A percentile compares a stretch with the other conserved stretches of the same genome.
Evolutionary conservation across 345 rosid species (phyloP).

Genomic region (Rhizophora mangle): DNA sequence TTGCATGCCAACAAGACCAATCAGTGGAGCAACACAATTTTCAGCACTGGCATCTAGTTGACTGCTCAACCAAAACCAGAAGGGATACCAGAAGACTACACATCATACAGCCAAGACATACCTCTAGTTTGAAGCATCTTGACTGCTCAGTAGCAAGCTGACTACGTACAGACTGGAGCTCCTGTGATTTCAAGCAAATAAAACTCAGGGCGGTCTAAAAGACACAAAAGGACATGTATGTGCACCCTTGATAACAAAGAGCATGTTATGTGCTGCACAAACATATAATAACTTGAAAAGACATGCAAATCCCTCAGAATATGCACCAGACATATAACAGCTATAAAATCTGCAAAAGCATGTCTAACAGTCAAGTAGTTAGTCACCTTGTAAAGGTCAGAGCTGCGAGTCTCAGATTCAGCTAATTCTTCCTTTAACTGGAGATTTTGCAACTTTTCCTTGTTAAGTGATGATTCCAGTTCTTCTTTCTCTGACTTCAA

Average conservation of each 20-base stretch:
- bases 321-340: background rate
- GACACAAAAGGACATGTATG: background rate
- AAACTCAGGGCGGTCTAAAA: background rate
- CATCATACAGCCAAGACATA: constrained; percentile 18
- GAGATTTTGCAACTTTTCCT: constrained; percentile 62
- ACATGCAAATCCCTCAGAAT: background rate
- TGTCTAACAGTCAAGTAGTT: background rate
- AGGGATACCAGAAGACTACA: background rate
- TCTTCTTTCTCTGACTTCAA: constrained; percentile 83
- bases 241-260: too few relatives aligned
- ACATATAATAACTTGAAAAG: too few relatives aligned
- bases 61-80: too few relatives aligned
- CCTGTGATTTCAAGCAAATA: constrained; percentile 39
- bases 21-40: background rate
- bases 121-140: constrained; percentile 98
- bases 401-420: constrained; percentile 70
- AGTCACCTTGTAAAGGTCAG: constrained; percentile 77
- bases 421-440: constrained; percentile 72
- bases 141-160: constrained; percentile 98
- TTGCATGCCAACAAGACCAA: background rate
- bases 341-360: background rate
- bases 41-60: background rate
- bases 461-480: constrained; percentile 60
- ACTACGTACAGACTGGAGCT: constrained; percentile 91
- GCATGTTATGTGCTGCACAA: too few relatives aligned